phyloP scores from a whole-genome alignment of 441 rosid species.

The Breynia disticha region DNA sequence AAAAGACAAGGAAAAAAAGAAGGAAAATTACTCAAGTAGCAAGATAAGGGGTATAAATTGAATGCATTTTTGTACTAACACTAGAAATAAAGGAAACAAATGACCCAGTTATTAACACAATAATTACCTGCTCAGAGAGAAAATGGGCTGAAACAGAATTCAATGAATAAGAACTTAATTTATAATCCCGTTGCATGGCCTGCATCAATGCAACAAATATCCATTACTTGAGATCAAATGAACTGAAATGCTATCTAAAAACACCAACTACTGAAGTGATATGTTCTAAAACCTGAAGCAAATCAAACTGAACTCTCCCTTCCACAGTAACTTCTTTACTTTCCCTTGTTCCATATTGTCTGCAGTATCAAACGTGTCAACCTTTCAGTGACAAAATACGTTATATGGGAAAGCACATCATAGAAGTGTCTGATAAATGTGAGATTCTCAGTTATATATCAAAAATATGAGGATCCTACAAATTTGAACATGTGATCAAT shows the following conservation, averaged over 20 bases:
- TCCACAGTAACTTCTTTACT: slow-evolving; percentile 93
- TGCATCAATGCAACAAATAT: slow-evolving; percentile 22
- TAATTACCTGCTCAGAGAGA: slow-evolving; percentile 86
- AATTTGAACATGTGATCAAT: too few relatives aligned
- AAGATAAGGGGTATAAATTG: too few relatives aligned
- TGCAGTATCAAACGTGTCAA: slow-evolving; percentile 27
- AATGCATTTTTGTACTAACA: too few relatives aligned
- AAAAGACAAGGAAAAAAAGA: too few relatives aligned
- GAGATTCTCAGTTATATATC: too few relatives aligned
- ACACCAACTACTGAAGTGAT: slow-evolving; percentile 1
- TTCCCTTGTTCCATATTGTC: slow-evolving; percentile 88
- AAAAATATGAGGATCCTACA: too few relatives aligned
- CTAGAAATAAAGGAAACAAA: too few relatives aligned
- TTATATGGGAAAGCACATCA: too few relatives aligned
- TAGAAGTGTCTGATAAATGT: too few relatives aligned
- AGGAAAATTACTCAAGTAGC: too few relatives aligned
- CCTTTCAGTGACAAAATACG: neutral
- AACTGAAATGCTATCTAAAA: slow-evolving; percentile 7
- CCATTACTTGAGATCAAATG: slow-evolving; percentile 8
- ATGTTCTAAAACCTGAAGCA: slow-evolving; percentile 59
- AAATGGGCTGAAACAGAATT: slow-evolving; percentile 98
- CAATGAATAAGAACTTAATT: slow-evolving; percentile 91
- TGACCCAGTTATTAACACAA: too few relatives aligned
- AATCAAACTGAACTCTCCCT: slow-evolving; percentile 97
- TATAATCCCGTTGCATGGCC: slow-evolving; percentile 91